These are phyloP conservation scores for Citeromyces nyonsensis DNA, from an alignment of 805 yeast genomes.

Conservation along the genomic window DNA sequence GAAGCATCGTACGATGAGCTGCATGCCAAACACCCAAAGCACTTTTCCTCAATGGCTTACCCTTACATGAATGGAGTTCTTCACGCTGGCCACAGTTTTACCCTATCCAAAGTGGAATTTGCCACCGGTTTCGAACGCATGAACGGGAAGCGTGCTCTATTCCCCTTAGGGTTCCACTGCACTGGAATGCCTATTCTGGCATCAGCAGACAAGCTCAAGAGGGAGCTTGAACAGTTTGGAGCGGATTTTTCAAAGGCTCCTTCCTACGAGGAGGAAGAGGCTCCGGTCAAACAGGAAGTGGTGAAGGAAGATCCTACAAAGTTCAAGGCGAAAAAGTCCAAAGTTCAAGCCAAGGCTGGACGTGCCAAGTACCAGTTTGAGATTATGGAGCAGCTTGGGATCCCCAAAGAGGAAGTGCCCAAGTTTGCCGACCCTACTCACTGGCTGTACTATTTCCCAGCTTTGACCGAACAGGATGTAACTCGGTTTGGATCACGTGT, in stretches of 20 bases:
- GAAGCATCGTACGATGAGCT: constrained; percentile 50
- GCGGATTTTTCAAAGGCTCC: constrained; percentile 59
- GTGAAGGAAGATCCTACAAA: constrained; percentile 71
- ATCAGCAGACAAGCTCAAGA: constrained; percentile 84
- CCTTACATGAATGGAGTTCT: constrained; percentile 98
- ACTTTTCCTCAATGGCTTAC: constrained; percentile 88
- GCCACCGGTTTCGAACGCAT: constrained; percentile 89
- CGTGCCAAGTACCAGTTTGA: constrained; percentile 90
- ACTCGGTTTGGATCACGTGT: constrained; percentile 77
- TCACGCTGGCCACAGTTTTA: constrained; percentile 96
- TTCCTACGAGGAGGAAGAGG: constrained; percentile 38
- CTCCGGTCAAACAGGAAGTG: constrained; percentile 15
- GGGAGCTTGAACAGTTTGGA: constrained; percentile 90
- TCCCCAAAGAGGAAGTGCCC: constrained; percentile 65
- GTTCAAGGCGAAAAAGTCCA: constrained; percentile 84
- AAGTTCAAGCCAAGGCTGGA: constrained; percentile 89
- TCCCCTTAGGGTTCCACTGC: constrained; percentile 97
- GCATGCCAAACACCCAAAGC: constrained; percentile 71
- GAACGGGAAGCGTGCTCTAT: constrained; percentile 83
- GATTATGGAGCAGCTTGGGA: constrained; percentile 90
- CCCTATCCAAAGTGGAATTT: constrained; percentile 86
- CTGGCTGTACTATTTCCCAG: constrained; percentile 91
- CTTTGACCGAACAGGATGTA: constrained; percentile 71
- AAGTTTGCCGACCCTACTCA: constrained; percentile 85
- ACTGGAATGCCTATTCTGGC: constrained; percentile 98